A percentile compares a stretch with the other conserved stretches of the same genome.
Conservation (phyloP, 176 grass and related monocot genomes). For the Poa annua region DNA sequence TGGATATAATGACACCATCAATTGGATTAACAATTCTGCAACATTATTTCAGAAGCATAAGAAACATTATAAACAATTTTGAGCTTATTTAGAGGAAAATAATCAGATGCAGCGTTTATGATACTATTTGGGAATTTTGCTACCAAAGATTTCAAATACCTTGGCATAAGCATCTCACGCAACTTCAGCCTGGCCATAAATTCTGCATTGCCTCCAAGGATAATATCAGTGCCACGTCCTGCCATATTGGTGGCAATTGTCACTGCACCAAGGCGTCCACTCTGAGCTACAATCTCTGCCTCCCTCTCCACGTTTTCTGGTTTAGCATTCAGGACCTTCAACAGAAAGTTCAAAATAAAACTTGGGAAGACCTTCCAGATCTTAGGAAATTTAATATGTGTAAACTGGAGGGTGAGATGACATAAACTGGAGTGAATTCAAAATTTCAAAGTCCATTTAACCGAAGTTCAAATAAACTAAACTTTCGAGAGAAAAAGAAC, state of each 20-base stretch:
- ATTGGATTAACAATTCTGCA: constrained; percentile 82
- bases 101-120: constrained; percentile 9
- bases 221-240: constrained; percentile 97
- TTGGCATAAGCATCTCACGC: constrained; percentile 93
- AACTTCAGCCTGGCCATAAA: constrained; percentile 97
- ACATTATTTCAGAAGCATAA: constrained; percentile 46
- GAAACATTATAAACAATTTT: constrained; percentile 23
- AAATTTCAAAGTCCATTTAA: not conserved
- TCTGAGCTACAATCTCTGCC: constrained; percentile 97
- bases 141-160: constrained; percentile 52
- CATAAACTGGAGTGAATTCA: not conserved
- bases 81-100: constrained; percentile 2
- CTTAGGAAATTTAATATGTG: constrained; percentile 28
- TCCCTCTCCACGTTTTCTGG: constrained; percentile 99
- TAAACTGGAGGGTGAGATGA: not conserved
- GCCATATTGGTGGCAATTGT: constrained; percentile 99
- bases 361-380: not conserved
- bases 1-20: constrained; percentile 66
- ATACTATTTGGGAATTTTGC: constrained; percentile 22
- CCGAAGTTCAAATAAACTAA: not conserved
- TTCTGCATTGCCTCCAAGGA: constrained; percentile 96
- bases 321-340: constrained; percentile 96
- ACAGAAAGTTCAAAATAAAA: constrained; percentile 39
- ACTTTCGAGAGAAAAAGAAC: not conserved
- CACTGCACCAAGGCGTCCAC: constrained; percentile 88